Percentiles rank a stretch among this genome's conserved stretches.
Conservation (phyloP, 345 rosid genomes). For the Ceriops zippeliana region DNA sequence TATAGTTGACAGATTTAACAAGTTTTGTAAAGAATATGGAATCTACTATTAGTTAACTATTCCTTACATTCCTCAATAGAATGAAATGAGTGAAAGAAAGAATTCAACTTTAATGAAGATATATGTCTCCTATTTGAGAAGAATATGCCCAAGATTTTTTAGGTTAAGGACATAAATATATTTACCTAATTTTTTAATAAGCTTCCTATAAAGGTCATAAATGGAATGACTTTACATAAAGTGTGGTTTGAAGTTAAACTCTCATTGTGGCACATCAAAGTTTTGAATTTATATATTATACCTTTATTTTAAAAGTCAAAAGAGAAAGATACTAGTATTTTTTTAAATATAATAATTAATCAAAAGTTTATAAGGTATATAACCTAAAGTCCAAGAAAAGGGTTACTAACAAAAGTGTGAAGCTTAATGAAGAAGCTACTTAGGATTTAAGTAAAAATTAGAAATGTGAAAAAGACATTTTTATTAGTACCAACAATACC, state of each 20-base stretch:
- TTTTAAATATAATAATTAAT: neutral
- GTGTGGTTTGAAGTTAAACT: neutral
- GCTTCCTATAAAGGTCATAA: neutral
- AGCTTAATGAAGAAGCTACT: neutral
- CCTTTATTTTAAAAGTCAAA: neutral
- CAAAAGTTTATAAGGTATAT: neutral
- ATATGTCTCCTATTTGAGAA: neutral
- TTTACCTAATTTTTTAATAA: neutral
- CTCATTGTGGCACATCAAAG: neutral
- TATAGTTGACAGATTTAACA: neutral
- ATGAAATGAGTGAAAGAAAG: neutral
- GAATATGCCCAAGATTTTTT: neutral
- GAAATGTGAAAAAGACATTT: too few relatives aligned
- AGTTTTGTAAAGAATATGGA: neutral
- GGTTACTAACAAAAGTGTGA: neutral
- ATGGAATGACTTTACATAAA: neutral
- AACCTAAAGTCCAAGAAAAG: neutral
- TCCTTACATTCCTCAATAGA: neutral
- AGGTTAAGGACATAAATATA: neutral
- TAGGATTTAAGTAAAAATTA: neutral
- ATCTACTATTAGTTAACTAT: neutral
- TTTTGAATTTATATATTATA: neutral
- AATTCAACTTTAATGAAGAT: conserved; percentile 1
- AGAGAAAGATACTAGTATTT: neutral
- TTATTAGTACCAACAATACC: too few relatives aligned